Evolutionary conservation across 1,284 basidiomycete species (phyloP), one percentile per base, ranked within the genome.

Genomic region (Ganoderma multipileum): DNA sequence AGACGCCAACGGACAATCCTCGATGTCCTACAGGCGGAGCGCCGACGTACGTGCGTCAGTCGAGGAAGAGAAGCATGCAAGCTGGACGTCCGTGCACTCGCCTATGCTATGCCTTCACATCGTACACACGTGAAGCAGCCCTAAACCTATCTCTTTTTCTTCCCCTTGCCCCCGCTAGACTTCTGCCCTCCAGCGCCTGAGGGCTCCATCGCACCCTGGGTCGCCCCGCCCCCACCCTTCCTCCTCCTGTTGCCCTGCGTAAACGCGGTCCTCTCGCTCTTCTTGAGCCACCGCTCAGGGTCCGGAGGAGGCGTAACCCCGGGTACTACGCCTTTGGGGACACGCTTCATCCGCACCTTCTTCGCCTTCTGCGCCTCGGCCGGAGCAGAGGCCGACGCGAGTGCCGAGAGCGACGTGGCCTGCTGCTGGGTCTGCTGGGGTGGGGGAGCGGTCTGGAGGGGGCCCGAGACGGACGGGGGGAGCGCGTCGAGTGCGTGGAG

Each of bases 231-330:
- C 64, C 88, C 84, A 11, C 83, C 86, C 63, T 83, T 84, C 73
- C 86, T 87, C 74, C 82, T 84, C 81, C 84, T 77, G 79, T 81
- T 75, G 76, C 76, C 83, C 68, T 82, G 80, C 58, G 77, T 81
- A 77, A 85, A 88, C 42, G 81, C 86, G 54, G 89, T 85, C 70
- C 92, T 83, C 78, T 92, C 92, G 67, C 86, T 91, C 82, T 92
- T 93, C 86, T 93, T 94, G 68, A 94, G 79, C 91, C 93, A 94
- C 70, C 93, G 83, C 77, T 95, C 93, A 28, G 93, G 92, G 80
- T 94, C 91, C 62, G 92, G 91, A 41, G 87, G 83, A 26, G 92
- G 91, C 6, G 92, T 93, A 14, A 92, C 89, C 23, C 93, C 92
- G 30, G 88, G 91, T 18, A 89, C 80, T 23, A 94, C 90, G 36